Evolutionary conservation across 768 basidiomycete species (phyloP), one percentile per base, ranked within the genome.

Genomic region (Symmetrospora coprosmae): DNA sequence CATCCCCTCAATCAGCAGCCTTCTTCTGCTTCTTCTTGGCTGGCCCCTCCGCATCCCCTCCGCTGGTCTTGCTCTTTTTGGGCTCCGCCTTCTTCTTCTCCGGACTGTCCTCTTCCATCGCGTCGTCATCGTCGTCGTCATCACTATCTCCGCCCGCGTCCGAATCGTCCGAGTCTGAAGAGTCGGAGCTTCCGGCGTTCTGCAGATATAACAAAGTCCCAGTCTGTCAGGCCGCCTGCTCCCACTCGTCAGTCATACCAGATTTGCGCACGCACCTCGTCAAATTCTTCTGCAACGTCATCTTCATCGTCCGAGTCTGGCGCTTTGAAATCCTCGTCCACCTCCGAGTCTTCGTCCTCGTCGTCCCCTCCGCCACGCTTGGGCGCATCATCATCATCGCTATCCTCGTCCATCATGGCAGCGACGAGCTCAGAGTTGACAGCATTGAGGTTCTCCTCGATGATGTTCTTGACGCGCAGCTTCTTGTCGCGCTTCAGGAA

Each of bases 391-490:
- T 81, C 81, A 2, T 76, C 83, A 1, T 73, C 82, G 21, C 74
- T 60, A 19, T 74, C 82, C 23, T 80, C 73, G 7, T 71, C 73
- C 16, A 69, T 72, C 80, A 46, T 77, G 78, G 71, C 72, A 73
- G 86, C 73, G 67, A 86, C 77, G 63, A 86, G 75, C 30, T 71
- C 68, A 25, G 49, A 49, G 48, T 51, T 23, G 21, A 48, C 28
- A 63, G 65, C 68, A 69, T 89, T 83, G 19, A 68, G 37, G 35
- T 82, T 83, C 68, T 94, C 91, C 14, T 86, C 84, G 80, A 90
- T 88, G 79, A 92, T 89, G 72, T 88, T 92, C 80, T 94, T 94
- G 65, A 92, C 80, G 67, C 82, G 81, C 66, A 97, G 80, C 73
- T 90, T 91, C 78, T 94, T 92, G 28, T 85, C 82, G 19, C 60